These are phyloP conservation scores for Adenanthera pavonina DNA, from an alignment of 306 rosid genomes.

Conservation along the genomic window DNA sequence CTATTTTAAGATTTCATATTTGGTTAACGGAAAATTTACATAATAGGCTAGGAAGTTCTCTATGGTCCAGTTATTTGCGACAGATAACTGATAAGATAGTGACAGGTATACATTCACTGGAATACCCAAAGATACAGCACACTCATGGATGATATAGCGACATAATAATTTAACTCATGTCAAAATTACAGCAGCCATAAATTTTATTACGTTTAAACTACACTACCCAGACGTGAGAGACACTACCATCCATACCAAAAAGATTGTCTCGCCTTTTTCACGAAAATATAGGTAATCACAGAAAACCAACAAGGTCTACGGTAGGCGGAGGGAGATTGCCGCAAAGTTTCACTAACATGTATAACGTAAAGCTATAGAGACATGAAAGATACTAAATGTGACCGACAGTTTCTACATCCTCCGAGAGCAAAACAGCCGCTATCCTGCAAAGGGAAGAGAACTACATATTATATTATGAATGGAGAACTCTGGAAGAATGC, in stretches of 20 bases:
- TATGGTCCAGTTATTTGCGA: background rate
- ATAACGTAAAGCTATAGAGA: slow-evolving; percentile 34
- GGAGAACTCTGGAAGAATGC: background rate
- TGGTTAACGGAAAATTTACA: background rate
- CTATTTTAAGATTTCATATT: background rate
- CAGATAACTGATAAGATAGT: background rate
- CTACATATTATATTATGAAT: slow-evolving; percentile 13
- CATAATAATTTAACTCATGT: slow-evolving; percentile 28
- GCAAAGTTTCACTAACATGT: slow-evolving; percentile 40
- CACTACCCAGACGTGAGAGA: slow-evolving; percentile 15
- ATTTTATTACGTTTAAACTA: slow-evolving; percentile 41
- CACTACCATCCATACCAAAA: slow-evolving; percentile 39
- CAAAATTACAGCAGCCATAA: slow-evolving; percentile 38
- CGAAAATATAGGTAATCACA: slow-evolving; percentile 20
- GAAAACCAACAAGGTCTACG: background rate
- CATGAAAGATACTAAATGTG: slow-evolving; percentile 32
- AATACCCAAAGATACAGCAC: no score
- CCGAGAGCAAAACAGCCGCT: slow-evolving; percentile 1
- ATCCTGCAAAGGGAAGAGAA: slow-evolving; percentile 36
- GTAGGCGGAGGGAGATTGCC: slow-evolving; percentile 32
- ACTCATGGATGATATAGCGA: background rate
- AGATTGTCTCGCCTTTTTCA: slow-evolving; percentile 56
- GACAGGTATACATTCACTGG: background rate
- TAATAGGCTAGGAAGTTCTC: background rate
- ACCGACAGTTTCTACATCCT: slow-evolving; percentile 31